A percentile compares a stretch with the other conserved stretches of the same genome.
phyloP scores from a whole-genome alignment of 257 asterid species.

The Forsythia suspensa region DNA sequence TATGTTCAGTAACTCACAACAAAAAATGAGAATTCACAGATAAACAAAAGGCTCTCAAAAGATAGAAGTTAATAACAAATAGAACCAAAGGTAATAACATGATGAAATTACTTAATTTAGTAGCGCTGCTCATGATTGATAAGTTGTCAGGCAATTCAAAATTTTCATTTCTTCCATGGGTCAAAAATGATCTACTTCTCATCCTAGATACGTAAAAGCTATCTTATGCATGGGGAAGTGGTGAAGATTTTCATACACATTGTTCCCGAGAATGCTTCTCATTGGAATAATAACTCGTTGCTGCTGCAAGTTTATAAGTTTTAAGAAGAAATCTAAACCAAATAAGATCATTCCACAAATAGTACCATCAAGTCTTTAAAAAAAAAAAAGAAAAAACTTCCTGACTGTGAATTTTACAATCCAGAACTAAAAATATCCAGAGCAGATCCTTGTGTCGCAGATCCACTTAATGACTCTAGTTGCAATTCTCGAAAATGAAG shows the following conservation, averaged over 20 bases:
- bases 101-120: constrained; percentile 3
- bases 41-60: not conserved
- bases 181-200: not conserved
- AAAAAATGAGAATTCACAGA: constrained; percentile 3
- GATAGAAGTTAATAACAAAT: not conserved
- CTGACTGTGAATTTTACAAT: not conserved
- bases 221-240: not conserved
- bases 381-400: not conserved
- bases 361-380: not conserved
- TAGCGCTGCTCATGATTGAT: constrained; percentile 4
- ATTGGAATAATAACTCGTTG: not conserved
- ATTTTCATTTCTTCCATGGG: not conserved
- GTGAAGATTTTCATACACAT: not conserved
- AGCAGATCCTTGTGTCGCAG: not conserved
- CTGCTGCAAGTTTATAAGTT: not conserved
- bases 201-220: not conserved
- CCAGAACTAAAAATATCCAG: not conserved
- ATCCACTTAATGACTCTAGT: not conserved
- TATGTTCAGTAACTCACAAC: not conserved
- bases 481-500: not conserved
- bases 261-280: not conserved
- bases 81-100: not conserved
- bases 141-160: not conserved
- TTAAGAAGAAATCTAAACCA: not conserved
- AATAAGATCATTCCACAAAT: not conserved